Conservation (phyloP, 306 rosid genomes). For the Carpinus fangiana region DNA sequence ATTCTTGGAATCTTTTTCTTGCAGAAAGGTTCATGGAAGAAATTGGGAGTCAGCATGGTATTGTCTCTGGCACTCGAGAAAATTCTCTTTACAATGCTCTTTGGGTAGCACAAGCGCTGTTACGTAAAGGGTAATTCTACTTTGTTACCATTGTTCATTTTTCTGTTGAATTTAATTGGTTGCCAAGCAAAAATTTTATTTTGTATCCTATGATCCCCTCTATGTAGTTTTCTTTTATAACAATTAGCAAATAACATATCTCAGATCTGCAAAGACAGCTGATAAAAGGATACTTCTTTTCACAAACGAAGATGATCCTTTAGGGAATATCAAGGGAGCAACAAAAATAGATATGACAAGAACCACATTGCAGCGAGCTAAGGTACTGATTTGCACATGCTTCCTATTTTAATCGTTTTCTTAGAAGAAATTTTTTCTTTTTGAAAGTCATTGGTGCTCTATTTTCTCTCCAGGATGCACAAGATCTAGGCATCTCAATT, state of each 20-base stretch:
- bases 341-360: constrained; percentile 76
- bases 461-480: constrained; percentile 65
- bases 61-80: constrained; percentile 71
- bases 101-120: constrained; percentile 91
- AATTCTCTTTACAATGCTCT: constrained; percentile 88
- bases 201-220: background rate
- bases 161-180: constrained; percentile 13
- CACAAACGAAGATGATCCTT: constrained; percentile 96
- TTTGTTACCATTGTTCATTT: background rate
- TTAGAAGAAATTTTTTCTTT: constrained; percentile 14
- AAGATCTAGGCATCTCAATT: constrained; percentile 83
- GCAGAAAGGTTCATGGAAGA: constrained; percentile 65
- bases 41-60: constrained; percentile 81
- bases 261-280: constrained; percentile 73
- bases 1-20: constrained; percentile 26
- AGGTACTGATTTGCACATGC: constrained; percentile 49
- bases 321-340: constrained; percentile 67
- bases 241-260: constrained; percentile 25
- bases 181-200: background rate
- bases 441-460: constrained; percentile 17
- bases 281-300: constrained; percentile 83
- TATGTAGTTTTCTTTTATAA: constrained; percentile 8
- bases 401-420: constrained; percentile 20
- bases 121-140: constrained; percentile 76
- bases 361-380: constrained; percentile 86